These are phyloP conservation scores for Chrysosporium queenslandicum DNA, from an alignment of 2,329 filamentous ascomycete genomes.

Conservation along the genomic window DNA sequence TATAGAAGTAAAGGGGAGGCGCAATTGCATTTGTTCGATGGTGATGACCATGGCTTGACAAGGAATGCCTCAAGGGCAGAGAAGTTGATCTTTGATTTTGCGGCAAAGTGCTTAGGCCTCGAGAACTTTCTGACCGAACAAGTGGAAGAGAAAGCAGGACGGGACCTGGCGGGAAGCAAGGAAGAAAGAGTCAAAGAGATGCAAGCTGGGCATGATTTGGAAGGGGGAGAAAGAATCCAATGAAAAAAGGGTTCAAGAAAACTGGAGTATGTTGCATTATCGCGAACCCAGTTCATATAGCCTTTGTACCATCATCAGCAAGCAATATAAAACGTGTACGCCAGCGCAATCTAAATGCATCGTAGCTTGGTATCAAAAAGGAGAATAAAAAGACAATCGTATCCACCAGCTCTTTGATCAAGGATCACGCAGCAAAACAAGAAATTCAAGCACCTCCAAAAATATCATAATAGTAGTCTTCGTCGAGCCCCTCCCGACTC, in stretches of 20 bases:
- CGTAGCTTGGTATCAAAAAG: neutral
- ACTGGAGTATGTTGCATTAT: neutral
- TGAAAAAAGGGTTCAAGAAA: neutral
- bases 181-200: constrained; percentile 26
- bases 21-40: constrained; percentile 32
- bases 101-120: constrained; percentile 28
- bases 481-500: constrained; percentile 72
- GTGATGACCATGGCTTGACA: constrained; percentile 37
- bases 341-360: neutral
- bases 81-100: constrained; percentile 33
- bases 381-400: constrained; percentile 1
- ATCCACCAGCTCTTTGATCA: neutral
- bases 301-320: neutral
- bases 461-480: constrained; percentile 86
- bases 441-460: constrained; percentile 35
- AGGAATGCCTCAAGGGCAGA: constrained; percentile 31
- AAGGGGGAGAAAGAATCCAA: constrained; percentile 23
- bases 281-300: neutral
- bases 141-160: constrained; percentile 16
- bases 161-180: constrained; percentile 20
- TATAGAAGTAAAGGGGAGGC: constrained; percentile 30
- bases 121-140: constrained; percentile 15
- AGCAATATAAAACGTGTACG: neutral
- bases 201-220: constrained; percentile 30
- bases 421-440: too few relatives aligned